These are phyloP conservation scores for Coprinellus aureogranulatus DNA, from an alignment of 768 basidiomycete genomes.

Conservation along the genomic window DNA sequence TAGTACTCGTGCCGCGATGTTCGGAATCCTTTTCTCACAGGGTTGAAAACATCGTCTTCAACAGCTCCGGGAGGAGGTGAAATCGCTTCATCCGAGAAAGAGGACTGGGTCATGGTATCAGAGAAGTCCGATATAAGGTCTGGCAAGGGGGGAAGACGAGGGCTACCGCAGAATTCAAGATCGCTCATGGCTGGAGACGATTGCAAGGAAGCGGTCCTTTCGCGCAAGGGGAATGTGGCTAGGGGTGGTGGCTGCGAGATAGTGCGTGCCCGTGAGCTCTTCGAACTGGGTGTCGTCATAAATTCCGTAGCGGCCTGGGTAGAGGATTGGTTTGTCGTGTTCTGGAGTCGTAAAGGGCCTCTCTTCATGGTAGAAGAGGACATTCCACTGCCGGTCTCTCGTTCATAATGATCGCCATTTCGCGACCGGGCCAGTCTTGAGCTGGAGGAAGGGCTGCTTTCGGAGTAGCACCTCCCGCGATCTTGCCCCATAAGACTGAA, in stretches of 20 bases:
- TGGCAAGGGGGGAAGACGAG: slow-evolving; percentile 48
- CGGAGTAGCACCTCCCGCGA: slow-evolving; percentile 17
- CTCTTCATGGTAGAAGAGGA: too few relatives aligned
- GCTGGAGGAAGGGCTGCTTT: slow-evolving; percentile 22
- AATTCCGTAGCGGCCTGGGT: too few relatives aligned
- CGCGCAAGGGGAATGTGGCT: slow-evolving; percentile 8
- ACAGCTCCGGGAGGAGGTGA: slow-evolving; percentile 42
- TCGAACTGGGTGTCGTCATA: too few relatives aligned
- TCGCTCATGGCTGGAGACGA: slow-evolving; percentile 13
- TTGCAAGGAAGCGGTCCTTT: slow-evolving; percentile 10
- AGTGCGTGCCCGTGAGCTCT: slow-evolving; percentile 16
- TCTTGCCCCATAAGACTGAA: slow-evolving; percentile 39
- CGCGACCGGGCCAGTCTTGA: slow-evolving; percentile 10
- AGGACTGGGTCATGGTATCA: slow-evolving; percentile 52
- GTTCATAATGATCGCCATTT: too few relatives aligned
- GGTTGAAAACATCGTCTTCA: slow-evolving; percentile 22
- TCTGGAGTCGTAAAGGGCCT: too few relatives aligned
- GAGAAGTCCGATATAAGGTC: slow-evolving; percentile 62
- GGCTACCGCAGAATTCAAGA: slow-evolving; percentile 6
- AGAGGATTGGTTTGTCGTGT: too few relatives aligned
- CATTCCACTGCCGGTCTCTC: too few relatives aligned
- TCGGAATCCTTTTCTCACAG: slow-evolving; percentile 16
- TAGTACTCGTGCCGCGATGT: slow-evolving; percentile 25
- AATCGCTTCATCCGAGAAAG: slow-evolving; percentile 45
- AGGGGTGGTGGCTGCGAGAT: too few relatives aligned